These are phyloP conservation scores for Oryza australiensis DNA, from an alignment of 176 grass and related monocot species.

Conservation along the genomic window DNA sequence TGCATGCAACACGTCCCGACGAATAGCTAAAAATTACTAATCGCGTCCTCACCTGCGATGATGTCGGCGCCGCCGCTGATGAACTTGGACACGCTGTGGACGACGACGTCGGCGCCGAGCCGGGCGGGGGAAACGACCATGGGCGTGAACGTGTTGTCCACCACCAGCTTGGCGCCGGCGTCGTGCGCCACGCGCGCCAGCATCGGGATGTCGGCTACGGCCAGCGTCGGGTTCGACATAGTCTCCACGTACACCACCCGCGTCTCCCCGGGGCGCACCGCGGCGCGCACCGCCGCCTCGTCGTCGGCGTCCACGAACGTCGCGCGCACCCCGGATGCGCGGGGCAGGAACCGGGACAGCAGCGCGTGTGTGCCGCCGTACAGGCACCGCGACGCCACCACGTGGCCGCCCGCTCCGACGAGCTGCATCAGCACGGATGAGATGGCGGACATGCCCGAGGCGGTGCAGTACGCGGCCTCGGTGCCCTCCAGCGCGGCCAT, in stretches of 20 bases:
- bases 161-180: conserved; percentile 75
- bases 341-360: conserved; percentile 70
- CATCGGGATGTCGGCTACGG: conserved; percentile 76
- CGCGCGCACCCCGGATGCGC: conserved; percentile 52
- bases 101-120: conserved; percentile 85
- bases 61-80: conserved; percentile 96
- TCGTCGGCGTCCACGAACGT: conserved; percentile 88
- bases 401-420: conserved; percentile 74
- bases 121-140: conserved; percentile 76
- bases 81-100: conserved; percentile 98
- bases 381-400: conserved; percentile 86
- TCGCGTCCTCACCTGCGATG: conserved; percentile 67
- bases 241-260: conserved; percentile 86
- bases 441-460: conserved; percentile 94
- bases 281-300: conserved; percentile 65
- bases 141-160: conserved; percentile 97
- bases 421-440: conserved; percentile 82
- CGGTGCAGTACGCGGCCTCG: conserved; percentile 94
- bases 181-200: conserved; percentile 76
- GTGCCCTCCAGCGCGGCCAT: conserved; percentile 97
- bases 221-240: conserved; percentile 89
- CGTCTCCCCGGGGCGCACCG: conserved; percentile 57
- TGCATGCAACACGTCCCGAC: too few species aligned
- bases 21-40: not conserved
- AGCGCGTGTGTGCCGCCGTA: conserved; percentile 98